phyloP scores from a whole-genome alignment of 2,329 filamentous ascomycete species.

The Colletotrichum neosansevieriae region DNA sequence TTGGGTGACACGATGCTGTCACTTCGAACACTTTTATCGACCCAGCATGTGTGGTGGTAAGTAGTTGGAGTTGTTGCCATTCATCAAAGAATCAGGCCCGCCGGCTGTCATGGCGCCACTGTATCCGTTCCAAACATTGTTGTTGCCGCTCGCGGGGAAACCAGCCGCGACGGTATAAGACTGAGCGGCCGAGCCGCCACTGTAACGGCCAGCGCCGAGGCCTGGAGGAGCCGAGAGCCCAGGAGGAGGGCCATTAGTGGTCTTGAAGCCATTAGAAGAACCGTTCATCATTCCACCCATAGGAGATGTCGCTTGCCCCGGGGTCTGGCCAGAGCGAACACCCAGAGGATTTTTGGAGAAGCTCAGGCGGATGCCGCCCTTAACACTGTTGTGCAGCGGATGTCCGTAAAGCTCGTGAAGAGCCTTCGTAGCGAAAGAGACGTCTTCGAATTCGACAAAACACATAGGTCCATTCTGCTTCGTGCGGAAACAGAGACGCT shows the following conservation, averaged over 20 bases:
- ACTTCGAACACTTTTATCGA: conserved; percentile 40
- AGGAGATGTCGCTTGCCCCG: conserved; percentile 57
- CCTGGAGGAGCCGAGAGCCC: conserved; percentile 83
- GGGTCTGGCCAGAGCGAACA: conserved; percentile 82
- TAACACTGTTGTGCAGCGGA: conserved; percentile 88
- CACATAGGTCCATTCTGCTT: conserved; percentile 98
- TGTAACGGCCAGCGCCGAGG: conserved; percentile 57
- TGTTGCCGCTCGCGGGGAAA: conserved; percentile 40
- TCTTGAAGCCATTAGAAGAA: conserved; percentile 71
- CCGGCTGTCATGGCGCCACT: conserved; percentile 37
- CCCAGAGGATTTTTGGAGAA: conserved; percentile 98
- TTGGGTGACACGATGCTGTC: background rate
- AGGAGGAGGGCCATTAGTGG: conserved; percentile 82
- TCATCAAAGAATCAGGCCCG: conserved; percentile 42
- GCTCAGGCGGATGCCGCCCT: conserved; percentile 93
- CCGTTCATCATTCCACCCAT: conserved; percentile 69
- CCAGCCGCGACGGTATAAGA: conserved; percentile 39
- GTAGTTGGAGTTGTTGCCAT: conserved; percentile 43
- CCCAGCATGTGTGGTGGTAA: conserved; percentile 52
- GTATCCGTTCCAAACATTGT: conserved; percentile 40
- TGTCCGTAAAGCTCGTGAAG: conserved; percentile 91
- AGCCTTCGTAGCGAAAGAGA: conserved; percentile 91
- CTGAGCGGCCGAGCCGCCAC: conserved; percentile 35
- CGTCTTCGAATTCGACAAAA: conserved; percentile 97
- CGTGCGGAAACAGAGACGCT: conserved; percentile 92